Percentiles rank a stretch among this genome's conserved stretches.
Conservation (phyloP, 495 filamentous ascomycete genomes). For the Pseudoneurospora amorphoporcata region DNA sequence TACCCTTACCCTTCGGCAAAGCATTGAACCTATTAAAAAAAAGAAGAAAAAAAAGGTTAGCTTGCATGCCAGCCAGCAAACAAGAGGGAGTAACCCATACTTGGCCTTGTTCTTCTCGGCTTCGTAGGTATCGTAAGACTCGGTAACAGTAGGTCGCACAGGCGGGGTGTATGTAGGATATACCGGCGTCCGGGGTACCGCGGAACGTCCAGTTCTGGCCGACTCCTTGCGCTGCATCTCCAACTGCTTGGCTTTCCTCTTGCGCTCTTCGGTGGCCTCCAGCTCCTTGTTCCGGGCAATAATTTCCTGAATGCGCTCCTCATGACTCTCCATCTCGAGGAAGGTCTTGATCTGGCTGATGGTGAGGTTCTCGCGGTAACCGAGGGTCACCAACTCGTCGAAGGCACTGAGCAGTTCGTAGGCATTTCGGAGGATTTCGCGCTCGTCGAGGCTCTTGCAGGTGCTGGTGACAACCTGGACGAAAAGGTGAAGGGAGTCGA, state of each 20-base stretch:
- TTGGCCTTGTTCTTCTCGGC: slow-evolving; percentile 92
- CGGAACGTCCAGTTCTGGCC: slow-evolving; percentile 41
- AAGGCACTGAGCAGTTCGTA: slow-evolving; percentile 93
- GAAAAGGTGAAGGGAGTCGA: slow-evolving; percentile 93
- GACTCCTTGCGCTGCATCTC: slow-evolving; percentile 97
- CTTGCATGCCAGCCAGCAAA: neutral
- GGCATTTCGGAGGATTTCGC: slow-evolving; percentile 87
- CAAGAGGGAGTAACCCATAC: slow-evolving; percentile 32
- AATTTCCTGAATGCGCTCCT: slow-evolving; percentile 96
- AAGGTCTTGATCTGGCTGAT: slow-evolving; percentile 96
- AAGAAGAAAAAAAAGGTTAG: slow-evolving; percentile 8
- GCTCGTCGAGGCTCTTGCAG: slow-evolving; percentile 91
- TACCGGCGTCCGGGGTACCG: slow-evolving; percentile 57
- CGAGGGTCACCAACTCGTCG: slow-evolving; percentile 89
- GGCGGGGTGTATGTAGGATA: slow-evolving; percentile 89
- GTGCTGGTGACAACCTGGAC: slow-evolving; percentile 93
- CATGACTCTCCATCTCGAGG: slow-evolving; percentile 97
- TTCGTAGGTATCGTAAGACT: slow-evolving; percentile 87
- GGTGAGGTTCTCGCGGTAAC: slow-evolving; percentile 91
- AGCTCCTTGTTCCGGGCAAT: slow-evolving; percentile 98
- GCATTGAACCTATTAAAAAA: slow-evolving; percentile 36
- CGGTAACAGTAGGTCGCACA: slow-evolving; percentile 55
- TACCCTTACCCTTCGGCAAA: slow-evolving; percentile 76
- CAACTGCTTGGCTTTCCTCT: slow-evolving; percentile 93
- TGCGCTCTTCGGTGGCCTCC: slow-evolving; percentile 94